phyloP scores from a whole-genome alignment of 371 early-diverging fungal species.

The Paraphysoderma sedebokerense region DNA sequence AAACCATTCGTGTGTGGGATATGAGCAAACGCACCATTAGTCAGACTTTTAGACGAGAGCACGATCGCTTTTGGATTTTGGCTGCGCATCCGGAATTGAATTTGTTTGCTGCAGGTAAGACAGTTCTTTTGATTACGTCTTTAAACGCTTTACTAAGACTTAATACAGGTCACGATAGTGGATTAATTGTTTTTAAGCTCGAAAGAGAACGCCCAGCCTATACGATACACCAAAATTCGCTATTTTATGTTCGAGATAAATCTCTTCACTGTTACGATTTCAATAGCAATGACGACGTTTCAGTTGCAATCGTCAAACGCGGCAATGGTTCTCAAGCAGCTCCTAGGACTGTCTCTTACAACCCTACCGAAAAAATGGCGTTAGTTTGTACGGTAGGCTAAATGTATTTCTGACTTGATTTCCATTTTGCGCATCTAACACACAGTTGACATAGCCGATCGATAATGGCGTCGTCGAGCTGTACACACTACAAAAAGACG shows the following conservation, averaged over 20 bases:
- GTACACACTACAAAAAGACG: slow-evolving; percentile 56
- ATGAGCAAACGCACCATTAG: slow-evolving; percentile 75
- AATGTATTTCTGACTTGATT: not conserved
- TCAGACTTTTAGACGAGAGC: slow-evolving; percentile 85
- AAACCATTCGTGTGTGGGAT: slow-evolving; percentile 93
- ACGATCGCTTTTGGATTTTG: slow-evolving; percentile 96
- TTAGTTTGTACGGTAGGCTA: slow-evolving; percentile 48
- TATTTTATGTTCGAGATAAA: slow-evolving; percentile 73
- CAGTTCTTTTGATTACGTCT: not conserved
- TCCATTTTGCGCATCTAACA: not conserved
- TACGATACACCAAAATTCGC: slow-evolving; percentile 50
- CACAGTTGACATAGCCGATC: slow-evolving; percentile 21
- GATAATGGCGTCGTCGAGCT: slow-evolving; percentile 83
- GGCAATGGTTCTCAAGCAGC: slow-evolving; percentile 10
- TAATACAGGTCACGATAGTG: slow-evolving; percentile 80
- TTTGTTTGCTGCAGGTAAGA: slow-evolving; percentile 80
- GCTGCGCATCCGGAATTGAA: slow-evolving; percentile 87
- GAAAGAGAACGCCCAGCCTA: slow-evolving; percentile 90
- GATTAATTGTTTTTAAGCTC: slow-evolving; percentile 91
- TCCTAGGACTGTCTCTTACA: slow-evolving; percentile 68
- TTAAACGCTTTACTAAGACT: not conserved
- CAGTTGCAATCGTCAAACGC: slow-evolving; percentile 56
- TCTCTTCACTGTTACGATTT: slow-evolving; percentile 65
- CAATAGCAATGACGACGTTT: slow-evolving; percentile 46
- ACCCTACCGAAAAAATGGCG: slow-evolving; percentile 80